Conservation (phyloP, 495 filamentous ascomycete genomes). For the Cudoniella acicularis region DNA sequence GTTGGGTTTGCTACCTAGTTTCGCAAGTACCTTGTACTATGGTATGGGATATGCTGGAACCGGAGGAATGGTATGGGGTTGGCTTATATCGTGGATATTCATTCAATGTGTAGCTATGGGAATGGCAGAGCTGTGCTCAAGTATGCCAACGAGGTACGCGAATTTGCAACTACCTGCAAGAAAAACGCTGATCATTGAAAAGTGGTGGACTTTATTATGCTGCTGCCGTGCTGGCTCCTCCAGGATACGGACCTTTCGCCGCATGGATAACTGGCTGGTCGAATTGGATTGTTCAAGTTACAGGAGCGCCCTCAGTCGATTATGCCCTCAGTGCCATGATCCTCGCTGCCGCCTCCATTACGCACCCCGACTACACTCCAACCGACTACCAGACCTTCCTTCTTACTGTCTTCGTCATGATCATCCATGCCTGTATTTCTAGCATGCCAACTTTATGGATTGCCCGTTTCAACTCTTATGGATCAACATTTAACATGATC, state of each 20-base stretch:
- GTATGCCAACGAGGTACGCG: conserved; percentile 60
- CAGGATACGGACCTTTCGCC: conserved; percentile 69
- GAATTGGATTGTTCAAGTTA: conserved; percentile 71
- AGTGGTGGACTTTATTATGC: conserved; percentile 79
- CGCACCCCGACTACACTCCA: conserved; percentile 61
- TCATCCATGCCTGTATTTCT: conserved; percentile 67
- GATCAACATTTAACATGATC: conserved; percentile 71
- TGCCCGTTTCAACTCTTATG: conserved; percentile 70
- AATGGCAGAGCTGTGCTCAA: conserved; percentile 65
- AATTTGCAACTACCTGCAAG: conserved; percentile 10
- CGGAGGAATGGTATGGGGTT: conserved; percentile 81
- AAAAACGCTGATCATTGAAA: conserved; percentile 21
- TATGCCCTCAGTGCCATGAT: conserved; percentile 63
- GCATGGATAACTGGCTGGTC: conserved; percentile 76
- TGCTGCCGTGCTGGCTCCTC: conserved; percentile 71
- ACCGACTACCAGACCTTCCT: conserved; percentile 68
- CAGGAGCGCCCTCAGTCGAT: conserved; percentile 59
- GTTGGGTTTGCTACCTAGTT: conserved; percentile 67
- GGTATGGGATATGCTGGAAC: conserved; percentile 81
- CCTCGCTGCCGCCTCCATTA: conserved; percentile 65
- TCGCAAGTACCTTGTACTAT: conserved; percentile 72
- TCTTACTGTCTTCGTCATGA: conserved; percentile 64
- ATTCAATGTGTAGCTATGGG: conserved; percentile 69
- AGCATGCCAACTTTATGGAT: conserved; percentile 74
- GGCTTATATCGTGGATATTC: conserved; percentile 71